phyloP scores from a whole-genome alignment of 2,329 filamentous ascomycete genomes.

The Talaromyces sp. region DNA sequence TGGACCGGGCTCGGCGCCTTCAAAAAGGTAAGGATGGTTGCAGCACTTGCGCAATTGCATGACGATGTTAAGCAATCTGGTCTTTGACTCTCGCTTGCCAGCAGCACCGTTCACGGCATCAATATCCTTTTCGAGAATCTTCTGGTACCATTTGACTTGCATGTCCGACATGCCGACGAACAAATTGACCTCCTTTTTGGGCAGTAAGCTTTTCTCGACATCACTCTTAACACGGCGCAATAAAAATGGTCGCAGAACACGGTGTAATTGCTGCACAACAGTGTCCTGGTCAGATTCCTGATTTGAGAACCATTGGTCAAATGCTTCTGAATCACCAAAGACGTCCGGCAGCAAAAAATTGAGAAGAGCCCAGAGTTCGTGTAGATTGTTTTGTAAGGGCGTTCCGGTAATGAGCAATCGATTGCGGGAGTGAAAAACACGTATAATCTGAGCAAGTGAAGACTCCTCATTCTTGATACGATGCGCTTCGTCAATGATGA shows the following conservation, averaged over 20 bases:
- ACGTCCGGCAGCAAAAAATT: conserved; percentile 98
- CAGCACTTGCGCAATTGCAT: conserved; percentile 99
- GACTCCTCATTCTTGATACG: conserved; percentile 99
- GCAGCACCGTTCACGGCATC: conserved; percentile 96
- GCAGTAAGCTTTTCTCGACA: conserved; percentile 94
- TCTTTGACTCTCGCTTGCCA: conserved; percentile 97
- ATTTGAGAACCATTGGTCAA: conserved; percentile 95
- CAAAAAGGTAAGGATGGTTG: conserved; percentile 97
- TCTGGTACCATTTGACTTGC: conserved; percentile 99
- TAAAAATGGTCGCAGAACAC: conserved; percentile 87
- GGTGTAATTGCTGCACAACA: conserved; percentile 92
- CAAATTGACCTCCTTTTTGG: conserved; percentile 95
- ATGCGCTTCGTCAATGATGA: conserved; percentile 97
- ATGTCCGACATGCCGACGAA: conserved; percentile 99
- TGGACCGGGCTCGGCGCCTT: conserved; percentile 93
- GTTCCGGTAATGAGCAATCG: conserved; percentile 94
- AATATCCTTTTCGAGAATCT: conserved; percentile 98
- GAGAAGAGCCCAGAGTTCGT: conserved; percentile 94
- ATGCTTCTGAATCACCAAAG: conserved; percentile 93
- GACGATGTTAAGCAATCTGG: conserved; percentile 92
- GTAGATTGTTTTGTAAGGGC: conserved; percentile 93
- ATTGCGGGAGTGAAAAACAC: conserved; percentile 92
- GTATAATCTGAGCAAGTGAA: conserved; percentile 91
- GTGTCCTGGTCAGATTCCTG: conserved; percentile 90
- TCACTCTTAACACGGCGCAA: conserved; percentile 95